phyloP scores from a whole-genome alignment of 495 filamentous ascomycete species.

The Talaromyces thailandensis region DNA sequence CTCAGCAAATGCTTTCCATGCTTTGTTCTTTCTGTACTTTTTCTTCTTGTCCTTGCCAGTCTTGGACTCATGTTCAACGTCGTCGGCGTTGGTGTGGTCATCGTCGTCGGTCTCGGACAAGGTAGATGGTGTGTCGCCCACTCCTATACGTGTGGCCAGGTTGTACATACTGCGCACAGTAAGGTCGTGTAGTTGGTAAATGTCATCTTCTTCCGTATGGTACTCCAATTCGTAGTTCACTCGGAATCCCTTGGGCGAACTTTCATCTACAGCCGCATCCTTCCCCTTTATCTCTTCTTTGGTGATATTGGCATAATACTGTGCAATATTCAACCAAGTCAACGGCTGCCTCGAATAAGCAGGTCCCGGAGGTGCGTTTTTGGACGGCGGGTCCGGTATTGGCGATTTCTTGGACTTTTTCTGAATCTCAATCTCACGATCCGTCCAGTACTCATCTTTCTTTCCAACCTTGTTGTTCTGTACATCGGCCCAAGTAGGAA shows the following conservation, averaged over 20 bases:
- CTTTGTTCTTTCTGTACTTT: slow-evolving; percentile 35
- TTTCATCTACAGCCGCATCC: slow-evolving; percentile 16
- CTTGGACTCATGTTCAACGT: slow-evolving; percentile 13
- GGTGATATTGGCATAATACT: slow-evolving; percentile 92
- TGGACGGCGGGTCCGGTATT: slow-evolving; percentile 64
- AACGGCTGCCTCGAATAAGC: slow-evolving; percentile 85
- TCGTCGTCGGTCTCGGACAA: slow-evolving; percentile 13
- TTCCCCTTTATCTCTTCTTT: slow-evolving; percentile 54
- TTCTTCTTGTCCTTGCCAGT: not conserved
- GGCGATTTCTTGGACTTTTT: slow-evolving; percentile 52
- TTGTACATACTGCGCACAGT: slow-evolving; percentile 75
- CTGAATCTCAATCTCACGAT: slow-evolving; percentile 35
- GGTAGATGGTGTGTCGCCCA: slow-evolving; percentile 29
- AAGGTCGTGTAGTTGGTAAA: slow-evolving; percentile 71
- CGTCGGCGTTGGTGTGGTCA: slow-evolving; percentile 12
- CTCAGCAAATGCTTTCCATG: slow-evolving; percentile 67
- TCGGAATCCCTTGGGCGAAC: slow-evolving; percentile 29
- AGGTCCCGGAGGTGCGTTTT: slow-evolving; percentile 69
- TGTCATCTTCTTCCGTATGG: slow-evolving; percentile 62
- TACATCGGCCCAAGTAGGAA: slow-evolving; percentile 33
- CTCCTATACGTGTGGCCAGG: slow-evolving; percentile 70
- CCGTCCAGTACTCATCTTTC: slow-evolving; percentile 31
- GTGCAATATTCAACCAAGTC: slow-evolving; percentile 66
- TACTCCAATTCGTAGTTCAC: slow-evolving; percentile 84
- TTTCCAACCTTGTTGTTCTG: not conserved